Evolutionary conservation across 805 yeast species (phyloP), one percentile per base, ranked within the genome.

Genomic region (Starmera pachycereana): DNA sequence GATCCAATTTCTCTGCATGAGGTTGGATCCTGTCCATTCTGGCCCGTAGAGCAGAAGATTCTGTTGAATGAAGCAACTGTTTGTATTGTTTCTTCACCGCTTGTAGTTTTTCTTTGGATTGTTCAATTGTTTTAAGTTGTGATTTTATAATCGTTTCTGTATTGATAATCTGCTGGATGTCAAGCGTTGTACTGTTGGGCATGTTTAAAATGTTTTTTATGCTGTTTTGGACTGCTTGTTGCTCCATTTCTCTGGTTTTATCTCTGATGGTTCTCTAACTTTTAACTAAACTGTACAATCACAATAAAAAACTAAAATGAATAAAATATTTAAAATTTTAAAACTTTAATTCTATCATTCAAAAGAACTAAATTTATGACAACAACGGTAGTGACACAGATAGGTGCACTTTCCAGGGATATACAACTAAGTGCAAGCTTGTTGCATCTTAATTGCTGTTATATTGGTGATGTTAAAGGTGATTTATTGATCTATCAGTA

Each of bases 1-100:
- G 82, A 57, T 87, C 95, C 3, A 84, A 52, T 12, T 70, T 44
- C 53, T 87, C 96, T 0, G 86, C 77, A 48, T 75, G 66, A 34
- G 66, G 63, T 49, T 78, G 84, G 3, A 74, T 53, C 37, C 65
- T 63, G 1, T 63, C 33, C 9, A 45, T 22, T 22, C 27, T 22
- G 27, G 3, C 27, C 27, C 27, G 4, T 22, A 22, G 6, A 7
- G 27, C 27, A 7, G 27, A 6, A 2, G 6, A 22, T 5, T 22
- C 27, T 7, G 27, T 22, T 8, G 27, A 22, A 5, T 22, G 6
- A 3, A 44, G 8, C 25, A 45, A 37, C 42, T 44, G 41, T 13
- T 40, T 35, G 38, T 46, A 41, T 9, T 40, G 40, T 14, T 27
- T 32, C 1, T 37, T 12, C 4, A 42, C 36, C 14, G 38, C 45